These are phyloP conservation scores for Phytophthora tubulina DNA, from an alignment of 352 stramenopile genomes.

Conservation along the genomic window DNA sequence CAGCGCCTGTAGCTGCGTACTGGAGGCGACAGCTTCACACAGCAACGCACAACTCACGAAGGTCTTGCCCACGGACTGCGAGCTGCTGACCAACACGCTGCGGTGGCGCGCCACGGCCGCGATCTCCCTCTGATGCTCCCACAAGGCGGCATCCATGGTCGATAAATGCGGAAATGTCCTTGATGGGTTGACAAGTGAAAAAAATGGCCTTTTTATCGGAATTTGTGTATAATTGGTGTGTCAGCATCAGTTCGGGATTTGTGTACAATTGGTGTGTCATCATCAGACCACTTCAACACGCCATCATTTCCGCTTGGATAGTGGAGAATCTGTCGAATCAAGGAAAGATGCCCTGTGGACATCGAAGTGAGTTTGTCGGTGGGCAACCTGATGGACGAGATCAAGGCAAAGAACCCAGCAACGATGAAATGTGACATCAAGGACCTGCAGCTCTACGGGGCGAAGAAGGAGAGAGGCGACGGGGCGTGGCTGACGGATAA, in stretches of 20 bases:
- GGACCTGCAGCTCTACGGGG: not conserved
- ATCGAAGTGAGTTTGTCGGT: not conserved
- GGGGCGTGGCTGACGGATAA: not conserved
- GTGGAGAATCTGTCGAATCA: too few species aligned
- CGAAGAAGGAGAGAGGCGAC: not conserved
- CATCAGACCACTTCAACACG: too few species aligned
- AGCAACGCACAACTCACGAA: slow-evolving; percentile 67
- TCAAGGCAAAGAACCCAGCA: not conserved
- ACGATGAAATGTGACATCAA: not conserved
- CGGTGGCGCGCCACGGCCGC: slow-evolving; percentile 65
- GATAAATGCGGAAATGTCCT: too few species aligned
- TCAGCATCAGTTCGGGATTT: too few species aligned
- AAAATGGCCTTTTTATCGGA: too few species aligned
- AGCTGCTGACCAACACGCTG: slow-evolving; percentile 73
- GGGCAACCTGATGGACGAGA: not conserved
- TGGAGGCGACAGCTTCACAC: slow-evolving; percentile 43
- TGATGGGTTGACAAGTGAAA: too few species aligned
- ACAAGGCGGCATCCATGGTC: slow-evolving; percentile 49
- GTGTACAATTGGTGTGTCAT: too few species aligned
- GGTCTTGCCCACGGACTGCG: slow-evolving; percentile 73
- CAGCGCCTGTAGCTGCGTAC: slow-evolving; percentile 37
- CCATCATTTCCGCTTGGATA: too few species aligned
- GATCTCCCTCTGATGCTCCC: slow-evolving; percentile 78
- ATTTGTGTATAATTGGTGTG: too few species aligned
- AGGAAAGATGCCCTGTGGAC: not conserved